A percentile compares a stretch with the other conserved stretches of the same genome.
Evolutionary conservation across 768 basidiomycete genomes (phyloP).

Genomic region (Termitomyces sp.): DNA sequence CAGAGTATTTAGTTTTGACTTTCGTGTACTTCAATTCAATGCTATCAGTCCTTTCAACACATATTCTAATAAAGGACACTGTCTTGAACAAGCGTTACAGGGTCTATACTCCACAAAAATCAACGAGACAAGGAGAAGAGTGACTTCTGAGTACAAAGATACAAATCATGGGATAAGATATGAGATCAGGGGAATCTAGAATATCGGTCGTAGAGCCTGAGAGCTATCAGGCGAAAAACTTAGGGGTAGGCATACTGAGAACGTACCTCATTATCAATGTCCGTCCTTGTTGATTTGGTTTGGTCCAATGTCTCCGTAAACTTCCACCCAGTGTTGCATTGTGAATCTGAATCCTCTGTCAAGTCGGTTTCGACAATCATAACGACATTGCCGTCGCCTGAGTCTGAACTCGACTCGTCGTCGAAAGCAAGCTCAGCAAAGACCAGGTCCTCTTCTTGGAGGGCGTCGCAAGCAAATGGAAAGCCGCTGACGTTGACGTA

Average conservation of each 20-base stretch:
- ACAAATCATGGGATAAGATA: not conserved
- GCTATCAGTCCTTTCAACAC: not conserved
- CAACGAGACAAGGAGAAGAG: not conserved
- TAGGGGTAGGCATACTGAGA: not conserved
- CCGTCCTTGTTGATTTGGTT: not conserved
- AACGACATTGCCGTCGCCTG: not conserved
- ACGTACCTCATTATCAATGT: not conserved
- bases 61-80: not conserved
- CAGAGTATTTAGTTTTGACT: too few relatives aligned
- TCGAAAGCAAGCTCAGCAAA: constrained; percentile 9
- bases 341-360: not conserved
- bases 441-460: constrained; percentile 17
- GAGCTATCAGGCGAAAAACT: not conserved
- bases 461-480: constrained; percentile 18
- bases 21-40: too few relatives aligned
- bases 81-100: not conserved
- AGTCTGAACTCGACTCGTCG: not conserved
- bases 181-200: not conserved
- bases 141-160: not conserved
- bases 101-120: too few relatives aligned
- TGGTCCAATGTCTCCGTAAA: constrained; percentile 1
- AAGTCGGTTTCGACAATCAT: constrained; percentile 6
- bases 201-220: not conserved
- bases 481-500: constrained; percentile 23
- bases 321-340: constrained; percentile 1